These are phyloP conservation scores for Aspergillus pseudonomiae DNA, from an alignment of 2,329 filamentous ascomycete species.

Conservation along the genomic window DNA sequence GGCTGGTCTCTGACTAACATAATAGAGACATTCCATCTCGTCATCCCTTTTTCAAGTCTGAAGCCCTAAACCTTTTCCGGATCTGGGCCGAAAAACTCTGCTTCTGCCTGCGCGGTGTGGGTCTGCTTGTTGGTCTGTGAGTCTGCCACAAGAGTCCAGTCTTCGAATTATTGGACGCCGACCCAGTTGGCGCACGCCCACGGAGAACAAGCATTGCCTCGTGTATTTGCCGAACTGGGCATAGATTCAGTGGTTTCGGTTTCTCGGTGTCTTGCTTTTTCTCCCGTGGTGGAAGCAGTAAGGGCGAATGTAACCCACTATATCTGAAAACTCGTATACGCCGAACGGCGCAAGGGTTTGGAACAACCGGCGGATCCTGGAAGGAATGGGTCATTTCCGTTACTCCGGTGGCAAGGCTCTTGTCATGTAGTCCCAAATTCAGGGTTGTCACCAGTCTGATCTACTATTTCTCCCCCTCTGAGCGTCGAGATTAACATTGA, in stretches of 20 bases:
- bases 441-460: neutral
- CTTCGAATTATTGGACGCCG: neutral
- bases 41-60: neutral
- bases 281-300: too few relatives aligned
- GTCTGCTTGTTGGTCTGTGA: neutral
- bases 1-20: neutral
- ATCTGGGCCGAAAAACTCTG: neutral
- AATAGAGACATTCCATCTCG: neutral
- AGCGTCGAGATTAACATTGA: neutral
- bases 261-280: neutral
- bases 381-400: neutral
- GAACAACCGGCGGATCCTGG: neutral
- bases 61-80: neutral
- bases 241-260: neutral
- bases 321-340: neutral
- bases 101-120: neutral
- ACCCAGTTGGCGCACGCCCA: neutral
- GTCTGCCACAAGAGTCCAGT: neutral
- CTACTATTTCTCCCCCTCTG: neutral
- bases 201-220: neutral
- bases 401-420: neutral
- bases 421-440: neutral
- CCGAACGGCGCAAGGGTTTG: neutral
- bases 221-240: neutral
- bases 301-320: too few relatives aligned